phyloP scores from a whole-genome alignment of 2,329 filamentous ascomycete genomes.

The Fusarium ramigenum region DNA sequence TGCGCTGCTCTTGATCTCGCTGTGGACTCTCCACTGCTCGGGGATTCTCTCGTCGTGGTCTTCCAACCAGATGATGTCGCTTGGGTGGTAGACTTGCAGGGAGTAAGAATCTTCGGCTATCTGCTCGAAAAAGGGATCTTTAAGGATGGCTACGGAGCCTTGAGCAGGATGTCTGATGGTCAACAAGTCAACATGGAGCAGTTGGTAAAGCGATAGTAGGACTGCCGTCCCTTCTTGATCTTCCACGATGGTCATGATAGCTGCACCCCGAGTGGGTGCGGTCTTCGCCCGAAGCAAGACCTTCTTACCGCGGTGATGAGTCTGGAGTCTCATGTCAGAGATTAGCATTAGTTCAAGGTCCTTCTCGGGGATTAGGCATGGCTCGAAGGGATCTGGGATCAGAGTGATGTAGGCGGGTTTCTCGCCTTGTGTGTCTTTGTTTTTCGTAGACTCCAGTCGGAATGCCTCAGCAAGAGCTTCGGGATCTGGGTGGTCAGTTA shows the following conservation, averaged over 20 bases:
- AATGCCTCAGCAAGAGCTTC: not conserved
- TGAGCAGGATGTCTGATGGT: conserved; percentile 48
- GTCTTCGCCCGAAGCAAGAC: conserved; percentile 34
- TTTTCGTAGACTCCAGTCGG: not conserved
- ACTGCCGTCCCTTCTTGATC: conserved; percentile 50
- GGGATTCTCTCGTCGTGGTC: conserved; percentile 52
- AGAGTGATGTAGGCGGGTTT: not conserved
- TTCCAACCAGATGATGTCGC: conserved; percentile 55
- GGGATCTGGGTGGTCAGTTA: conserved; percentile 1
- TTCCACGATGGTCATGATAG: conserved; percentile 47
- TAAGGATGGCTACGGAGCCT: conserved; percentile 54
- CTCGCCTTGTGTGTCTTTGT: not conserved
- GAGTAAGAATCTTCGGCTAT: conserved; percentile 51
- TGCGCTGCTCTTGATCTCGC: conserved; percentile 4
- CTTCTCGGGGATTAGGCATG: not conserved
- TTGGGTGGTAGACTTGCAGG: conserved; percentile 62
- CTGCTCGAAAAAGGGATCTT: conserved; percentile 62
- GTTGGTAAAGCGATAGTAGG: conserved; percentile 53
- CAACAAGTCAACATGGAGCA: conserved; percentile 49
- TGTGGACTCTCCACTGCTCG: conserved; percentile 43
- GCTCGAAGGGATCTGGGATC: conserved; percentile 1
- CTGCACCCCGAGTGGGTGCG: conserved; percentile 20
- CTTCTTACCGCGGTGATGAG: conserved; percentile 30
- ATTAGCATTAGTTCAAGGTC: conserved; percentile 6
- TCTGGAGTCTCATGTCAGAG: conserved; percentile 19